These are phyloP conservation scores for Fusarium nisikadoi DNA, from an alignment of 2,329 filamentous ascomycete genomes.

Conservation along the genomic window DNA sequence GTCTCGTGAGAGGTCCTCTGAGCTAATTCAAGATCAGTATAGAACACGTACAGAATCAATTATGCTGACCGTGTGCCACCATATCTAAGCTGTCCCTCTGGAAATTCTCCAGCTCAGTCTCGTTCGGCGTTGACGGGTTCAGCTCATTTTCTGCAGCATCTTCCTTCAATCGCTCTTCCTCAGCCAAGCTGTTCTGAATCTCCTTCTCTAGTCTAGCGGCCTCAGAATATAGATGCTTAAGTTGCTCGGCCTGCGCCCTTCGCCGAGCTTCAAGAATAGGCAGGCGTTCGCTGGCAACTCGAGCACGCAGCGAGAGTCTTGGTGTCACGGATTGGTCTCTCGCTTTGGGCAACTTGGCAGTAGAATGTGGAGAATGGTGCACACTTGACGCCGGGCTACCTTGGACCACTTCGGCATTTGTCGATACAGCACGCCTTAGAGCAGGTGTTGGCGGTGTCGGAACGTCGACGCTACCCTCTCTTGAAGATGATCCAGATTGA, in stretches of 20 bases:
- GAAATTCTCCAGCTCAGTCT: slow-evolving; percentile 26
- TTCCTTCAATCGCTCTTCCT: slow-evolving; percentile 48
- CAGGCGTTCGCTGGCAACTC: slow-evolving; percentile 51
- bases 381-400: slow-evolving; percentile 10
- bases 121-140: slow-evolving; percentile 13
- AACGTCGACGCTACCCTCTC: slow-evolving; percentile 42
- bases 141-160: slow-evolving; percentile 40
- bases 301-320: slow-evolving; percentile 45
- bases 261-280: slow-evolving; percentile 51
- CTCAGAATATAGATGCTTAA: slow-evolving; percentile 59
- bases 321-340: slow-evolving; percentile 13
- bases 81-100: slow-evolving; percentile 25
- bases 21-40: slow-evolving; percentile 30
- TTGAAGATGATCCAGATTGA: slow-evolving; percentile 41
- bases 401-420: neutral
- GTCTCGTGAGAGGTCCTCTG: slow-evolving; percentile 1
- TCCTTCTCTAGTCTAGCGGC: slow-evolving; percentile 61
- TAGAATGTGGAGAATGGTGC: slow-evolving; percentile 8
- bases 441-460: neutral
- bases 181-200: slow-evolving; percentile 52
- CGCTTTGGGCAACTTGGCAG: slow-evolving; percentile 25
- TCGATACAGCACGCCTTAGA: neutral
- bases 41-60: neutral
- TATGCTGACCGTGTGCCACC: neutral
- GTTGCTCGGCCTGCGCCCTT: slow-evolving; percentile 55